phyloP scores from a whole-genome alignment of 768 basidiomycete species.

The Auricularia sp. region DNA sequence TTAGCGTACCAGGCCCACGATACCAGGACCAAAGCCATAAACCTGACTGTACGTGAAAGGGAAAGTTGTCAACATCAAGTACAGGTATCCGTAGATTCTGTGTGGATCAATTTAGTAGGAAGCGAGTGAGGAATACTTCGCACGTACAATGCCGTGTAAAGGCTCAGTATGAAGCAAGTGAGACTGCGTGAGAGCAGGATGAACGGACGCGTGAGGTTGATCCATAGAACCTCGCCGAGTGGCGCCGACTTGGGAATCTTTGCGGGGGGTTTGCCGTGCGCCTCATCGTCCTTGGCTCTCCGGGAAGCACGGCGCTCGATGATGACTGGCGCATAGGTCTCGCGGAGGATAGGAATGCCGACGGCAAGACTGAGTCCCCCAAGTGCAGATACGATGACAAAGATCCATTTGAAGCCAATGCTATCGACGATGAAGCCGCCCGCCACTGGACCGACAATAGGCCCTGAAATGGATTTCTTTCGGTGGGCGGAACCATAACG shows the following conservation, averaged over 20 bases:
- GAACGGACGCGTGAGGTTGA: slow-evolving; percentile 51
- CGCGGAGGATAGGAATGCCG: slow-evolving; percentile 52
- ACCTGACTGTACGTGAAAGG: slow-evolving; percentile 28
- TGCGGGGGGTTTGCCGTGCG: slow-evolving; percentile 21
- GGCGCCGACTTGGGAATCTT: slow-evolving; percentile 2
- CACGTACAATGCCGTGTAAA: neutral
- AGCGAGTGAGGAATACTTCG: too few species aligned
- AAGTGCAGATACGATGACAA: slow-evolving; percentile 39
- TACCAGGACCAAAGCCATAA: slow-evolving; percentile 38
- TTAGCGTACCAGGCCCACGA: slow-evolving; percentile 46
- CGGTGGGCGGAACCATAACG: too few species aligned
- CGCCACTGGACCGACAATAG: slow-evolving; percentile 51
- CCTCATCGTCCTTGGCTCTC: slow-evolving; percentile 4
- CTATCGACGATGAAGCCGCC: slow-evolving; percentile 56
- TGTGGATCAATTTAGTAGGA: too few species aligned
- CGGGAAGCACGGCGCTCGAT: slow-evolving; percentile 34
- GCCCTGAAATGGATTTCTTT: neutral
- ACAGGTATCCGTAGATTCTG: slow-evolving; percentile 22
- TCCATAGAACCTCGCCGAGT: slow-evolving; percentile 36
- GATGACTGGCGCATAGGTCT: slow-evolving; percentile 70
- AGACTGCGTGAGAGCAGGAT: slow-evolving; percentile 36
- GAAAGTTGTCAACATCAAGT: slow-evolving; percentile 65
- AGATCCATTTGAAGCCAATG: slow-evolving; percentile 40
- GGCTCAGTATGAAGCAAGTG: neutral
- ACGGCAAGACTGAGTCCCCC: slow-evolving; percentile 24